These are phyloP conservation scores for Tetradesmus lagerheimii DNA, from an alignment of 139 green algal genomes.

Conservation along the genomic window DNA sequence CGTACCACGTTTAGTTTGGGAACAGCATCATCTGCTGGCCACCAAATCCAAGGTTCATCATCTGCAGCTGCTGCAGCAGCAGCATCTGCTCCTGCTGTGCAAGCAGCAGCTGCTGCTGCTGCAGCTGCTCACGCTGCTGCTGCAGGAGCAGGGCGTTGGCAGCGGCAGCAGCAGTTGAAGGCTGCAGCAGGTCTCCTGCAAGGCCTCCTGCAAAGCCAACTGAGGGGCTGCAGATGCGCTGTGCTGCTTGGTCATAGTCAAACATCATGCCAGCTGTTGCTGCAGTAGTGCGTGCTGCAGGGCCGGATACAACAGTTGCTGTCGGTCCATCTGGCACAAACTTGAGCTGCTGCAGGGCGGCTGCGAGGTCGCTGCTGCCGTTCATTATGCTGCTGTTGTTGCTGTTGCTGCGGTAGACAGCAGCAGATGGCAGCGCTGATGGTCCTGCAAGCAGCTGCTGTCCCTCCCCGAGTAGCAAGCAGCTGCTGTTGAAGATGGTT, in stretches of 20 bases:
- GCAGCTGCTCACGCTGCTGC: neutral
- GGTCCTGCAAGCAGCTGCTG: neutral
- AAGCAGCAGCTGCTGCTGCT: neutral
- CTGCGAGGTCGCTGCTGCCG: neutral
- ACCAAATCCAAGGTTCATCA: neutral
- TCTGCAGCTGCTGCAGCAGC: neutral
- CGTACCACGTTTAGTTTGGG: neutral
- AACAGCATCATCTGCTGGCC: neutral
- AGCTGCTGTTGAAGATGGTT: neutral
- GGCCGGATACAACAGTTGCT: neutral
- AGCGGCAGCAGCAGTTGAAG: neutral
- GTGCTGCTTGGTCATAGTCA: neutral
- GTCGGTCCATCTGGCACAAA: neutral
- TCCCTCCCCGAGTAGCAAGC: neutral
- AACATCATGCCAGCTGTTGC: neutral
- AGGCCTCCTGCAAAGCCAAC: neutral
- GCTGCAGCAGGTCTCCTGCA: neutral
- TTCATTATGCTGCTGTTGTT: neutral
- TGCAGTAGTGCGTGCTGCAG: neutral
- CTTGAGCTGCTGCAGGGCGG: neutral
- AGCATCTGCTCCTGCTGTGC: conserved; percentile 1
- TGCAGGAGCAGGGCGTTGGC: neutral
- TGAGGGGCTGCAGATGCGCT: neutral
- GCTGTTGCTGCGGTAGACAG: neutral
- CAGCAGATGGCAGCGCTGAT: neutral